phyloP scores from a whole-genome alignment of 805 yeast species.

The Saturnispora ahearnii region DNA sequence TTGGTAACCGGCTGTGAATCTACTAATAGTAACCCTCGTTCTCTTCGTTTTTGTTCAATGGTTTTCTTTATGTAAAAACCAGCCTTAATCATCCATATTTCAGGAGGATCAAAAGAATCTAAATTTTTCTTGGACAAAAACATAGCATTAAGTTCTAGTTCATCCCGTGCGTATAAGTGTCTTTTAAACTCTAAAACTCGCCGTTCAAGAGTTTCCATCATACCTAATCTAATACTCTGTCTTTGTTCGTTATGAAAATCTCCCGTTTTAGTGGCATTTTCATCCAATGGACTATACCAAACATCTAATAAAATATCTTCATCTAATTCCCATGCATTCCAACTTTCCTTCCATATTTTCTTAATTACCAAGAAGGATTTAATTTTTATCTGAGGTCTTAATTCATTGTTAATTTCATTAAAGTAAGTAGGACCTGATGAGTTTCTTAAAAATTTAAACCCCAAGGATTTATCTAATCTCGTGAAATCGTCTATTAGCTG shows the following conservation, averaged over 20 bases:
- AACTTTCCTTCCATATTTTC: neutral
- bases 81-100: neutral
- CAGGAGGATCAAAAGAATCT: neutral
- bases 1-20: neutral
- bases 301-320: conserved; percentile 4
- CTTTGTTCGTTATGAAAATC: conserved; percentile 3
- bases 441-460: conserved; percentile 3
- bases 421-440: conserved; percentile 3
- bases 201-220: neutral
- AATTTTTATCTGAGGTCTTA: conserved; percentile 3
- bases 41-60: neutral
- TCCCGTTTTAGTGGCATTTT: neutral
- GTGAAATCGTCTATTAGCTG: neutral
- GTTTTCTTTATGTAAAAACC: neutral
- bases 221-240: neutral
- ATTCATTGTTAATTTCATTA: conserved; percentile 5
- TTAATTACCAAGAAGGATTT: neutral
- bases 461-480: conserved; percentile 5
- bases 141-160: neutral
- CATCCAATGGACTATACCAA: neutral
- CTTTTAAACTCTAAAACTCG: neutral
- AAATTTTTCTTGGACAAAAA: too few relatives aligned
- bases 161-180: neutral
- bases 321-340: conserved; percentile 6
- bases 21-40: neutral